Evolutionary conservation across 139 green algal species (phyloP).

Genomic region (Micromonas commoda): DNA sequence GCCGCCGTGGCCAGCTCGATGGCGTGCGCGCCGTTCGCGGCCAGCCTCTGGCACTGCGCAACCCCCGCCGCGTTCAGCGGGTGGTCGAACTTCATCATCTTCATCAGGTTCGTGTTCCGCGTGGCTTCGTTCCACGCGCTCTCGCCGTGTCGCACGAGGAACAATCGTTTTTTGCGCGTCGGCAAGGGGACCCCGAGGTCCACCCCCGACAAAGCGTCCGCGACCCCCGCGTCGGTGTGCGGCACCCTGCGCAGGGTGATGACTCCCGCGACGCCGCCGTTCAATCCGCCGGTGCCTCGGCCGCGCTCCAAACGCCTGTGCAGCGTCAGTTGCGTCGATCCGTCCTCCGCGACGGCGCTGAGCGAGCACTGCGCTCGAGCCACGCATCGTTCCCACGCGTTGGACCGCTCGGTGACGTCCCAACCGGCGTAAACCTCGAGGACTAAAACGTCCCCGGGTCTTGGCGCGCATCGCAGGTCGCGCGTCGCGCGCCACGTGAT

Average conservation of each 20-base stretch:
- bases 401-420: background rate
- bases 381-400: background rate
- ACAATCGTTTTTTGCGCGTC: background rate
- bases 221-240: background rate
- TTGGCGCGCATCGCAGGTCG: background rate
- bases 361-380: background rate
- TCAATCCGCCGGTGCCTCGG: background rate
- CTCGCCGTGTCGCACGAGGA: conserved; percentile 22
- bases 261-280: background rate
- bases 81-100: conserved; percentile 28
- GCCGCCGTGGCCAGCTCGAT: too few species aligned
- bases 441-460: background rate
- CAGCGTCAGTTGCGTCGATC: too few species aligned
- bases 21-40: too few species aligned
- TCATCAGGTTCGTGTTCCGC: conserved; percentile 6
- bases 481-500: background rate
- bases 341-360: background rate
- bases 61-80: conserved; percentile 7
- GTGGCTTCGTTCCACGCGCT: conserved; percentile 25
- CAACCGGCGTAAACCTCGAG: background rate
- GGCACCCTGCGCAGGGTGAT: background rate
- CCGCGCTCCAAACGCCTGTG: background rate
- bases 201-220: background rate
- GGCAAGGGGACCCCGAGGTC: background rate
- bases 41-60: background rate